Evolutionary conservation across 352 stramenopile species (phyloP), one percentile per base, ranked within the genome.

Genomic region (Globisporangium emineosum): DNA sequence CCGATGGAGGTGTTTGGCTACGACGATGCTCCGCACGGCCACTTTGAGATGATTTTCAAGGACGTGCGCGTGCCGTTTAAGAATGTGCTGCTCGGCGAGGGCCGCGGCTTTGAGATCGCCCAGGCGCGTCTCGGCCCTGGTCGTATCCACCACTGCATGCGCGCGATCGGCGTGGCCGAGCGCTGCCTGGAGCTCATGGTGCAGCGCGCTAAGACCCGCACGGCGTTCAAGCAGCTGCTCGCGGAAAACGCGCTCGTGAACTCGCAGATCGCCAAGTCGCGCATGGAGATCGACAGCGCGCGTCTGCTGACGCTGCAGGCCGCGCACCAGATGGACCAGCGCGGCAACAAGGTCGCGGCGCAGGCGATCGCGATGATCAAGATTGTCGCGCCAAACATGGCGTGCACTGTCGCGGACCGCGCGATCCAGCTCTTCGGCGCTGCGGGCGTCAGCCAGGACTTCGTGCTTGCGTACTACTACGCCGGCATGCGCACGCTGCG

Each of bases 111-210:
- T 68, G 92, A 96, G 71, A 97, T 97, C 64, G 88, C 78, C 21
- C 85, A 92, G 72, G 81, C 86, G 59, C 98, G 94, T 12, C 85
- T 99, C n/a, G 96, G 98, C 64, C 89, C 89, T 13, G 97, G 97
- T 23, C 88, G 97, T 17, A 98, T 99, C 67, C 97, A 99, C 86
- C 97, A 99, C 80, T 99, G 96, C 79, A 99, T 99, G 97, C 89
- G 96, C 52, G 74, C 94, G 19, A 95, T 99, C 65, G 97, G 97
- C 29, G 85, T 88, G 55, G 85, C 89, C 29, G 90, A 97, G 73
- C 79, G 82, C 32, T 95, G 89, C 63, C 74, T 97, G 23, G 80
- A 93, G 63, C 76, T 94, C 32, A 88, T 92, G 65, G 78, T 90
- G 54, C 70, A 77, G 68, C 98, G 98, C 60, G 83, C 96, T 21